phyloP scores from a whole-genome alignment of 768 basidiomycete species.

The Tylopilus felleus region DNA sequence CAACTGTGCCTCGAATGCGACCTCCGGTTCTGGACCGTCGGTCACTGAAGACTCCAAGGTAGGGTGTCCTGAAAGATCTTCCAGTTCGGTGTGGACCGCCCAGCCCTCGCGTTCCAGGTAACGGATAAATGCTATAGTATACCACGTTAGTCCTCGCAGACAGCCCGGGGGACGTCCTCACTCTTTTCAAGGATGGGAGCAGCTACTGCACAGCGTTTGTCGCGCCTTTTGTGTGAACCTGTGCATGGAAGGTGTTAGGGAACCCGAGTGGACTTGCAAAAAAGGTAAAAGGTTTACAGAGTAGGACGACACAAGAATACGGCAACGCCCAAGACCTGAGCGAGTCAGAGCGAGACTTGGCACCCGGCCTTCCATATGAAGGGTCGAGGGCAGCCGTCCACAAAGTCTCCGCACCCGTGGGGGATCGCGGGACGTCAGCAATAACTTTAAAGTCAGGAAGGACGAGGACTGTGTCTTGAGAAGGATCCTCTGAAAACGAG shows the following conservation, averaged over 20 bases:
- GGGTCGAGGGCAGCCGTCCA: conserved; percentile 67
- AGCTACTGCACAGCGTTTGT: conserved; percentile 87
- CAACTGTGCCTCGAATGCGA: conserved; percentile 46
- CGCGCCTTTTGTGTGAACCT: conserved; percentile 93
- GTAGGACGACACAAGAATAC: conserved; percentile 83
- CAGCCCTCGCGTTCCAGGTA: conserved; percentile 66
- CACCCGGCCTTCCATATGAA: conserved; percentile 45
- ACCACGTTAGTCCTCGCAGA: conserved; percentile 4
- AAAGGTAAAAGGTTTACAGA: conserved; percentile 60
- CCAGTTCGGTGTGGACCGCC: conserved; percentile 72
- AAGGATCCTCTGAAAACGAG: conserved; percentile 56
- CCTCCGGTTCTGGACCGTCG: conserved; percentile 43
- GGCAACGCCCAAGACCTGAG: conserved; percentile 79
- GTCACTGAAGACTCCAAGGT: conserved; percentile 24
- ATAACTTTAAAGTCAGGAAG: conserved; percentile 92
- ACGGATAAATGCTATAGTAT: conserved; percentile 52
- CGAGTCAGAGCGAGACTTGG: conserved; percentile 39
- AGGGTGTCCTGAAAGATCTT: conserved; percentile 44
- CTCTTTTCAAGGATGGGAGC: conserved; percentile 81
- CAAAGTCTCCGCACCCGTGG: conserved; percentile 64
- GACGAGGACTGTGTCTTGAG: conserved; percentile 76
- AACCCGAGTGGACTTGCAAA: neutral
- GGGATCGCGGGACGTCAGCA: conserved; percentile 61
- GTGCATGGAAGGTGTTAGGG: conserved; percentile 3
- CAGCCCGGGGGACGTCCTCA: conserved; percentile 32